phyloP scores from a whole-genome alignment of 1,139 yeast genomes.

The Taiozyma onychis region DNA sequence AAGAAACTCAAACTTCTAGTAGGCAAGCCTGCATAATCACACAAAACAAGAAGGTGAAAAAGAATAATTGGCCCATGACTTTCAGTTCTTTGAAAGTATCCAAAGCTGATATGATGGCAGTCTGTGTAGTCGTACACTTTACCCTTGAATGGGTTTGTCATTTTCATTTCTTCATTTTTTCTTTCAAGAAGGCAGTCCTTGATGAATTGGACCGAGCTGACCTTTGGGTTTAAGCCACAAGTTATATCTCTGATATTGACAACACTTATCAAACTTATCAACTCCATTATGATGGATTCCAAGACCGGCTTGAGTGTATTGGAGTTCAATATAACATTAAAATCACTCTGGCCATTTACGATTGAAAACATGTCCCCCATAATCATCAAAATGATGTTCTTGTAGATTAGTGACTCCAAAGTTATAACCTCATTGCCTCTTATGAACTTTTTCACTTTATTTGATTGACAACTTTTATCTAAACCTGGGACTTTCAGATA shows the following conservation, averaged over 20 bases:
- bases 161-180: neutral
- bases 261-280: neutral
- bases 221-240: neutral
- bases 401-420: slow-evolving; percentile 1
- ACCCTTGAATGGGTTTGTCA: neutral
- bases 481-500: neutral
- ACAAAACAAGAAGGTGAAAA: neutral
- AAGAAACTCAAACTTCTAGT: neutral
- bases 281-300: slow-evolving; percentile 4
- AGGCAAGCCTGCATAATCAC: neutral
- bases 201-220: neutral
- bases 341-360: slow-evolving; percentile 5
- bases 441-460: neutral
- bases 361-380: slow-evolving; percentile 5
- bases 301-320: slow-evolving; percentile 2
- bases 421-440: neutral
- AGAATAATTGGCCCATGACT: neutral
- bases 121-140: neutral
- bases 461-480: neutral
- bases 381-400: slow-evolving; percentile 1
- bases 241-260: neutral
- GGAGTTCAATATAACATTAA: neutral
- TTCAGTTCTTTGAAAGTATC: neutral
- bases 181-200: neutral
- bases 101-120: neutral